Evolutionary conservation across 129 eudicot species (phyloP).

Genomic region (Gnaphalium uliginosum): DNA sequence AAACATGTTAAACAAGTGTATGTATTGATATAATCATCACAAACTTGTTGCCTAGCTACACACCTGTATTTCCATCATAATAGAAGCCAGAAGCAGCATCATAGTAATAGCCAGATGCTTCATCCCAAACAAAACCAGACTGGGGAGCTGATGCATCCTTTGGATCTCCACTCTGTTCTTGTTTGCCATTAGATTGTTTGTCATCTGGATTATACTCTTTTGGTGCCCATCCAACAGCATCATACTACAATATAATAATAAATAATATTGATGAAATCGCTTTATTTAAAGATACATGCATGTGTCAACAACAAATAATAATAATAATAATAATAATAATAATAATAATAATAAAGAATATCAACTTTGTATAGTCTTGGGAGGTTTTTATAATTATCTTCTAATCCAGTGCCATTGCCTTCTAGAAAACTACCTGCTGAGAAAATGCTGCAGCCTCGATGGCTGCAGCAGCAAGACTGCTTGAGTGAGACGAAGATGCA

Average conservation of each 20-base stretch:
- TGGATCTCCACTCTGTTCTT: constrained; percentile 55
- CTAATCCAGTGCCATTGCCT: background rate
- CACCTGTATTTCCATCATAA: constrained; percentile 95
- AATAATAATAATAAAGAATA: background rate
- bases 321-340: background rate
- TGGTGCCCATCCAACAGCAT: constrained; percentile 98
- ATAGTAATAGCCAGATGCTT: constrained; percentile 94
- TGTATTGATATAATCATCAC: background rate
- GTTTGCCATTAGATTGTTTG: constrained; percentile 58
- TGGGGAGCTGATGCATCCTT: constrained; percentile 68
- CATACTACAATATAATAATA: constrained; percentile 54
- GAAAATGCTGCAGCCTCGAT: constrained; percentile 98
- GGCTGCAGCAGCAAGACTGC: constrained; percentile 99
- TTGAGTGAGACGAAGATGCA: constrained; percentile 74
- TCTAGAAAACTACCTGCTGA: constrained; percentile 65
- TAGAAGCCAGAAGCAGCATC: constrained; percentile 97
- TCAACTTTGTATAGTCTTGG: background rate
- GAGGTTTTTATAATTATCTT: background rate
- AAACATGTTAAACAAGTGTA: constrained; percentile 5
- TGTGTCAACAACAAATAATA: background rate
- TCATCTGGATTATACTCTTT: constrained; percentile 96
- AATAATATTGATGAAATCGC: background rate
- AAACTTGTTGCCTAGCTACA: background rate
- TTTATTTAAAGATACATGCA: background rate
- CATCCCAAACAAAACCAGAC: constrained; percentile 98